Percentiles rank a stretch among this genome's conserved stretches.
Evolutionary conservation across 345 rosid genomes (phyloP).

Genomic region (Capsella bursapastoris): DNA sequence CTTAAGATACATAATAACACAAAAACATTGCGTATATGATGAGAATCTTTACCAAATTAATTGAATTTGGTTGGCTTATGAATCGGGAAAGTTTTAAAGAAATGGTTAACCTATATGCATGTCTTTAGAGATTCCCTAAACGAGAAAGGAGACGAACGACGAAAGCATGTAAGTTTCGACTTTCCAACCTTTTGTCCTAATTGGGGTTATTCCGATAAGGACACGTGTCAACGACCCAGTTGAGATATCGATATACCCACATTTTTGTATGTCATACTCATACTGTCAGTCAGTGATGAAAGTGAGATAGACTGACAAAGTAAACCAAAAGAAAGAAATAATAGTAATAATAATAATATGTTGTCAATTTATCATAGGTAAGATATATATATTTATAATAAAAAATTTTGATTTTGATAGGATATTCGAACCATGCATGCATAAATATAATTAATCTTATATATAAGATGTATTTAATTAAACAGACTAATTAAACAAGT

Average conservation of each 20-base stretch:
- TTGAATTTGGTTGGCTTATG: constrained; percentile 33
- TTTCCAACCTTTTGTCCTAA: constrained; percentile 36
- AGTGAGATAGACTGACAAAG: neutral
- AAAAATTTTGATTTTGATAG: too few relatives aligned
- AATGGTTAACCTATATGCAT: constrained; percentile 32
- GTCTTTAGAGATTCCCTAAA: constrained; percentile 27
- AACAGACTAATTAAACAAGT: too few relatives aligned
- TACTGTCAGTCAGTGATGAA: neutral
- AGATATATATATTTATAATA: too few relatives aligned
- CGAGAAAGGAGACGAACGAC: constrained; percentile 29
- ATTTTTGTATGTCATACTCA: neutral
- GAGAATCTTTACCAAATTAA: constrained; percentile 28
- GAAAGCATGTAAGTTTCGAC: constrained; percentile 30
- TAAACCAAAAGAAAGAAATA: neutral
- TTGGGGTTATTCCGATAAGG: constrained; percentile 27
- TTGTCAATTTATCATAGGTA: too few relatives aligned
- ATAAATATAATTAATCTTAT: too few relatives aligned
- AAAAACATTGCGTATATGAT: constrained; percentile 28
- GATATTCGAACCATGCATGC: too few relatives aligned
- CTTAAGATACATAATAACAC: neutral
- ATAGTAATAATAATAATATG: neutral
- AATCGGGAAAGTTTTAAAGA: constrained; percentile 30
- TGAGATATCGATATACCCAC: constrained; percentile 13
- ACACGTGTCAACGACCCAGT: constrained; percentile 21
- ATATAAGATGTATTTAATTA: too few relatives aligned